Base-by-base conservation (phyloP, 129 eudicot species). In the Logfia minima region DNA sequence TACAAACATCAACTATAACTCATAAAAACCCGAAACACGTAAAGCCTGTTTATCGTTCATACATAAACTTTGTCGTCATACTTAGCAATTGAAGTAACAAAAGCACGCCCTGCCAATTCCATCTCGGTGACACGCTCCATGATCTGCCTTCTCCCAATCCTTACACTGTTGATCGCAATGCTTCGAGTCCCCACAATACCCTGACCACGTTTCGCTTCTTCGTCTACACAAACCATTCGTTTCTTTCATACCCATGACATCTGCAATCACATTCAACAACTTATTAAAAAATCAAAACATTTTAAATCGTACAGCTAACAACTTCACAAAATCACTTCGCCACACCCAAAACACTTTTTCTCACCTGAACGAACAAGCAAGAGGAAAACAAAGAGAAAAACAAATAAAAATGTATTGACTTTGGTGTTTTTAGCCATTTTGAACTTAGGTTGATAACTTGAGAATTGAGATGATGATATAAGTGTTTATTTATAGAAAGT, bases 151-250 rank as follows among this genome's bases (percentile, higher is more conserved):
- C 59, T 81, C 80, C 73, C 53, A 69, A 11, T 60, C 76, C 4
- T 59, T 70, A 71, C 81, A 81, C 7, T 75, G 72, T 0, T 67
- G 32, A 39, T 75, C 77, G 24, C 84, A 81, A 13, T 61, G 65
- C 11, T 75, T 29, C 2, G 81, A 75, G 77, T 71, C 76, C 24
- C 43, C 63, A 53, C 77, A 81, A 19, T 29, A 8, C 8, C 81
- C 77, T 2, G 77, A 69, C 77, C 73, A 81, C 29, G 77, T 81
- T 76, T 75, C 34, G 67, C 84, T 81, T 75, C 81, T 62, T 32
- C 81, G 63, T 4, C 77, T 6, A 6, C 81, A 75, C 11, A 61
- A 0, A 19, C 32, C 45, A 3, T 71, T 37, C 43, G 37, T 9
- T 1, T 35, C 67, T 65, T 62, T 71, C 3, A 13, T 14, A n/a